Conservation (phyloP, 2,329 filamentous ascomycete species). For the Neonectria sp. region DNA sequence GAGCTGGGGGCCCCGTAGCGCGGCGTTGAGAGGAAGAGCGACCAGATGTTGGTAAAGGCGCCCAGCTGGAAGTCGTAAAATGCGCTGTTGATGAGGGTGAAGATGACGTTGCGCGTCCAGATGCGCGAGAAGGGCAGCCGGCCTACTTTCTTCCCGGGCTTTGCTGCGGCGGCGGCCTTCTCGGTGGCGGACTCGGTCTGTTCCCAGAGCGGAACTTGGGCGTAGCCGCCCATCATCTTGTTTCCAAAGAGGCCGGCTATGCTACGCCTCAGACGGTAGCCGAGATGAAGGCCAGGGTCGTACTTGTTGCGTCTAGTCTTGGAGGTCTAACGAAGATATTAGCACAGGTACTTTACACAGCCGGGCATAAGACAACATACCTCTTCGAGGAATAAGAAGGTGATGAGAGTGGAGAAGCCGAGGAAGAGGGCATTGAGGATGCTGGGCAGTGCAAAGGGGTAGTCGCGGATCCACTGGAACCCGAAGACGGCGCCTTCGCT, state of each 20-base stretch:
- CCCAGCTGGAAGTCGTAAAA: constrained; percentile 80
- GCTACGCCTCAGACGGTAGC: constrained; percentile 50
- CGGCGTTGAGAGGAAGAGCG: constrained; percentile 78
- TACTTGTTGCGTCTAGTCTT: constrained; percentile 61
- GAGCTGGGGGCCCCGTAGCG: constrained; percentile 57
- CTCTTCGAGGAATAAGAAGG: constrained; percentile 78
- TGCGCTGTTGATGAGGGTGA: constrained; percentile 73
- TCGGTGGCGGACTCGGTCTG: constrained; percentile 29
- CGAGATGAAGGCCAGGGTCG: constrained; percentile 60
- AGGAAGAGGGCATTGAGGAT: constrained; percentile 76
- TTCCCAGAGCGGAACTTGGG: constrained; percentile 45
- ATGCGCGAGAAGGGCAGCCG: constrained; percentile 58
- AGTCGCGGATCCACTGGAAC: constrained; percentile 74
- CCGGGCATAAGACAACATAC: constrained; percentile 50
- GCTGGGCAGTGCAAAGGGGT: constrained; percentile 80
- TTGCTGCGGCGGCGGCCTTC: constrained; percentile 24
- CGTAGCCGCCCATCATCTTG: constrained; percentile 50
- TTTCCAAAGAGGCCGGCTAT: constrained; percentile 50
- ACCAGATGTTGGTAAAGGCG: constrained; percentile 79
- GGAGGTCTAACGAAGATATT: constrained; percentile 57
- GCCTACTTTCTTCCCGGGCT: constrained; percentile 26
- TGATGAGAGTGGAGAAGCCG: constrained; percentile 65
- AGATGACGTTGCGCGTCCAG: constrained; percentile 64
- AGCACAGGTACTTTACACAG: constrained; percentile 16
- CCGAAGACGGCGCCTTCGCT: constrained; percentile 72